Evolutionary conservation across 2,329 filamentous ascomycete genomes (phyloP).

Genomic region (Penicillium rolfsii): DNA sequence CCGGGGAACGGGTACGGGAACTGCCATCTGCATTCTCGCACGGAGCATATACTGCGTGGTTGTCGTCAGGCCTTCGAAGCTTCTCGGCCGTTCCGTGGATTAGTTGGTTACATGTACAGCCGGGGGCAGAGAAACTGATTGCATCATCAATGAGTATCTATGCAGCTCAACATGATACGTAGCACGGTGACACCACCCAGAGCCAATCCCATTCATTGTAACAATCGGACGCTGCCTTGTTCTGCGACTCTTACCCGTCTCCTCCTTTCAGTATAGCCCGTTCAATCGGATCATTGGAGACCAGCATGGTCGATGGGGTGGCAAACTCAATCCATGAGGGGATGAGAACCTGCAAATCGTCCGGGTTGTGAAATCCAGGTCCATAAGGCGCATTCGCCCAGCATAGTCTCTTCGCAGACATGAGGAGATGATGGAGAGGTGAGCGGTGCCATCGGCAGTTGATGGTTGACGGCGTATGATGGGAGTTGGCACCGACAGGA

Average conservation of each 20-base stretch:
- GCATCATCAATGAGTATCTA: not conserved
- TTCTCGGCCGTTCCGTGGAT: not conserved
- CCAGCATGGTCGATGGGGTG: not conserved
- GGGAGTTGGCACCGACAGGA: not conserved
- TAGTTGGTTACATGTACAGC: not conserved
- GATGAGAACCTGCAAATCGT: not conserved
- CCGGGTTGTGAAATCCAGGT: not conserved
- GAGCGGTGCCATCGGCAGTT: not conserved
- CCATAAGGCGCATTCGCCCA: not conserved
- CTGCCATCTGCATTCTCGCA: not conserved
- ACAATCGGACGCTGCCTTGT: no score
- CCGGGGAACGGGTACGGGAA: no score
- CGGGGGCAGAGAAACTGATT: not conserved
- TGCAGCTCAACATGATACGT: not conserved
- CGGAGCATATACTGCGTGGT: no score
- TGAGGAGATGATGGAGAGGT: no score
- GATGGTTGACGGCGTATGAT: not conserved
- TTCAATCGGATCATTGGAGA: not conserved
- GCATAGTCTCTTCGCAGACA: not conserved
- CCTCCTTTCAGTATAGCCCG: not conserved
- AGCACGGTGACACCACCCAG: not conserved
- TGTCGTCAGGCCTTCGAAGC: not conserved
- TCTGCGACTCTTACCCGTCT: not conserved
- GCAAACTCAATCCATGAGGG: not conserved
- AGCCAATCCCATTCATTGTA: not conserved